Evolutionary conservation across 176 grass and related monocot species (phyloP), one percentile per base, ranked within the genome.

Genomic region (Triticum monococcum): DNA sequence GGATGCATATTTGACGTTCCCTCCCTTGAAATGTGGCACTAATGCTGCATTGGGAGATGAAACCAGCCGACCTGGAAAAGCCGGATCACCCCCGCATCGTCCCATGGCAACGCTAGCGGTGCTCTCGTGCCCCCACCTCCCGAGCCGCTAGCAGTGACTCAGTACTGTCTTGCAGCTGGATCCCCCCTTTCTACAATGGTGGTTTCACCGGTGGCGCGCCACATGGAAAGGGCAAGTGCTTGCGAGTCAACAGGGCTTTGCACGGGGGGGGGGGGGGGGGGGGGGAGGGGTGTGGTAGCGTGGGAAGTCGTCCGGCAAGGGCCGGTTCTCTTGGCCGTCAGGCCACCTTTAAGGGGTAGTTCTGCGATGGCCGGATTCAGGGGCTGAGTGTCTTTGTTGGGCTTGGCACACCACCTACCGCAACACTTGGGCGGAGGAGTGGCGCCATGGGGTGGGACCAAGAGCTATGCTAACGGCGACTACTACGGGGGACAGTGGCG

Each of bases 291-390:
- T 8, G 18, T 94, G 90, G 92, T 64, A 83, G 32, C 82, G 89
- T 12, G 94, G 90, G 28, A 98, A 98, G 87, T 89, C 90, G 16
- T 87, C 85, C 59, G 94, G 97, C 11, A 96, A 94, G 87, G 94
- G 97, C 12, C 82, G 90, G 20, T 96, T 98, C 82, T 98, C 90
- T 22, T 96, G 97, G 92, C 90, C 92, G 18, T 96, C 92, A 11
- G 92, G 94, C 90, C 33, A 94, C 90, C n/a, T 98, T 94, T 84
- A 94, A 98, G 50, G 92, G 93, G 0, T 92, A 98, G 84, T 95
- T 98, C 79, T 86, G 94, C 20, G 85, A 64, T 60, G 94, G 94
- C 4, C 90, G 92, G 84, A 96, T 96, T 88, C 90, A 98, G 85
- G 97, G 97, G 9, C 85, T 84, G 48, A 88, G 93, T 35, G 84